phyloP scores from a whole-genome alignment of 306 rosid genomes.

The Vicia faba region DNA sequence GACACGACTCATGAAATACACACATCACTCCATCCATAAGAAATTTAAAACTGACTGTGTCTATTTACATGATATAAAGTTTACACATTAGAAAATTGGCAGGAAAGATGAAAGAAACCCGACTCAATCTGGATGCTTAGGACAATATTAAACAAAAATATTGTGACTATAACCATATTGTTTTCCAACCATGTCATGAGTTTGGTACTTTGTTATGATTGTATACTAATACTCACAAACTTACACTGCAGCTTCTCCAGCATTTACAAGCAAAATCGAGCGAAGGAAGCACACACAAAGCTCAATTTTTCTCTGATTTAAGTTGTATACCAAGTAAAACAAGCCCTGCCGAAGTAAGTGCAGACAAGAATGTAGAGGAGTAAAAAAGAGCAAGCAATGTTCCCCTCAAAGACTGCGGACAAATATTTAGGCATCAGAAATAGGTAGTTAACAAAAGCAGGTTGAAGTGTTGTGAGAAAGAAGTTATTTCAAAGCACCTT shows the following conservation, averaged over 20 bases:
- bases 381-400: slow-evolving; percentile 75
- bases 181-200: slow-evolving; percentile 28
- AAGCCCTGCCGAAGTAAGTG: slow-evolving; percentile 61
- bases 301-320: slow-evolving; percentile 61
- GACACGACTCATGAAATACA: not conserved
- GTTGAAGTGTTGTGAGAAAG: slow-evolving; percentile 3
- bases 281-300: slow-evolving; percentile 9
- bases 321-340: slow-evolving; percentile 77
- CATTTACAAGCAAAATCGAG: slow-evolving; percentile 38
- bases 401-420: slow-evolving; percentile 73
- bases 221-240: slow-evolving; percentile 23
- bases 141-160: slow-evolving; percentile 26
- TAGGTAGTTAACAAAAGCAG: slow-evolving; percentile 9
- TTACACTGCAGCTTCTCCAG: slow-evolving; percentile 21
- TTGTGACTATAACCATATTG: slow-evolving; percentile 17
- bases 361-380: slow-evolving; percentile 67
- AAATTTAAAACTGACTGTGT: not conserved
- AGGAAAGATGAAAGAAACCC: slow-evolving; percentile 19
- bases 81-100: slow-evolving; percentile 15
- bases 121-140: slow-evolving; percentile 4
- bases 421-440: slow-evolving; percentile 28
- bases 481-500: slow-evolving; percentile 61
- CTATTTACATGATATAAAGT: slow-evolving; percentile 10
- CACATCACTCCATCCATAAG: slow-evolving; percentile 22
- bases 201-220: slow-evolving; percentile 11